A percentile compares a stretch with the other conserved stretches of the same genome.
These are phyloP conservation scores for Ministeria vibrans DNA, from an alignment of 78 protist genomes.

Conservation along the genomic window DNA sequence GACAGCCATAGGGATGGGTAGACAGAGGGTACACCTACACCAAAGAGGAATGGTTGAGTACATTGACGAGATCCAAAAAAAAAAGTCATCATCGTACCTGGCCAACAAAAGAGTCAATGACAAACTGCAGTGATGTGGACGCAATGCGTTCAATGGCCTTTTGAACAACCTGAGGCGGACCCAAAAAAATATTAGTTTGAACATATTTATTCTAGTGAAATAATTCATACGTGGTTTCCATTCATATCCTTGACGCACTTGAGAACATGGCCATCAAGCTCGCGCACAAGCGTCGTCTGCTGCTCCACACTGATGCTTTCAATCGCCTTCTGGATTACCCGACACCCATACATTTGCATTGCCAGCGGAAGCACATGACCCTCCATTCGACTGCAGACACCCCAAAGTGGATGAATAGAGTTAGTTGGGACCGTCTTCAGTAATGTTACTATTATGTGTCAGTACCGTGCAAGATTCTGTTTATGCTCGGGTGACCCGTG, in stretches of 20 bases:
- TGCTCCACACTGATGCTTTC: slow-evolving; percentile 22
- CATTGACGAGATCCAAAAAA: background rate
- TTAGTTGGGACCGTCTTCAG: too few relatives aligned
- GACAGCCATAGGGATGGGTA: slow-evolving; percentile 95
- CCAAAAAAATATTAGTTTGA: background rate
- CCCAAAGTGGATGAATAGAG: too few relatives aligned
- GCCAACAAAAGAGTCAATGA: slow-evolving; percentile 77
- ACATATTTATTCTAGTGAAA: too few relatives aligned
- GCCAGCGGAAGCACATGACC: slow-evolving; percentile 77
- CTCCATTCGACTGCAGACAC: too few relatives aligned
- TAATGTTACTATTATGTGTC: too few relatives aligned
- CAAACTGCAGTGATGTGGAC: slow-evolving; percentile 64
- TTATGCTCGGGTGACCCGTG: slow-evolving; percentile 51
- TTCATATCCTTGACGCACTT: slow-evolving; percentile 95
- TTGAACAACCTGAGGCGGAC: slow-evolving; percentile 65
- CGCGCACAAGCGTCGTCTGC: slow-evolving; percentile 61
- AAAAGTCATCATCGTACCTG: slow-evolving; percentile 7
- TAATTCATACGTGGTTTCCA: slow-evolving; percentile 99
- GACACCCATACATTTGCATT: slow-evolving; percentile 96
- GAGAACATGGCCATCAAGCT: slow-evolving; percentile 75
- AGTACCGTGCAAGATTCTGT: slow-evolving; percentile 45
- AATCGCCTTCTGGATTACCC: slow-evolving; percentile 90
- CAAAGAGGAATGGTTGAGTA: background rate
- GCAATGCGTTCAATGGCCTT: slow-evolving; percentile 90
- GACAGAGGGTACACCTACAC: slow-evolving; percentile 69